phyloP scores from a whole-genome alignment of 352 stramenopile genomes.

The Phytophthora rubi region DNA sequence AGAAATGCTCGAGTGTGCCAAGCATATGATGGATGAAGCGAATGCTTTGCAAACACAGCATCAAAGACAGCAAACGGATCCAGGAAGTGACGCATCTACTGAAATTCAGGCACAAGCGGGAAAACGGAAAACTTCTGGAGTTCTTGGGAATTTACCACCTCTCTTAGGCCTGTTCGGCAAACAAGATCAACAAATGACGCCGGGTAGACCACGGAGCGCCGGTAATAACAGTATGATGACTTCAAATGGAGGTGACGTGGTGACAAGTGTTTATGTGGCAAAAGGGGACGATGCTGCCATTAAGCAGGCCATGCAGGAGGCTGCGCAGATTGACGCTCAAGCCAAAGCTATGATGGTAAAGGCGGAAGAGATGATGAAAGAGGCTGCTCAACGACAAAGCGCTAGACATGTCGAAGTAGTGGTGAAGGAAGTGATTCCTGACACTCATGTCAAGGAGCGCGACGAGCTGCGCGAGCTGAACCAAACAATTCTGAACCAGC shows the following conservation, averaged over 20 bases:
- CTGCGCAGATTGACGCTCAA: slow-evolving; percentile 62
- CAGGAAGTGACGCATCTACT: neutral
- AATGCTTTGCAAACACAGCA: slow-evolving; percentile 42
- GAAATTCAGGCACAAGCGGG: slow-evolving; percentile 1
- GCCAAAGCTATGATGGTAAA: slow-evolving; percentile 81
- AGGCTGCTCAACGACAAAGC: slow-evolving; percentile 51
- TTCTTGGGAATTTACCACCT: slow-evolving; percentile 30
- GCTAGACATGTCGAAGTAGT: slow-evolving; percentile 64
- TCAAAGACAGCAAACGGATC: slow-evolving; percentile 13
- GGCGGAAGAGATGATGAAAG: slow-evolving; percentile 69
- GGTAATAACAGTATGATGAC: neutral
- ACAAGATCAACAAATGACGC: slow-evolving; percentile 16
- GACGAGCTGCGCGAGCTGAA: slow-evolving; percentile 73
- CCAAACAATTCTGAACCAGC: slow-evolving; percentile 68
- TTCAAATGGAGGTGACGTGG: neutral
- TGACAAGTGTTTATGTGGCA: neutral
- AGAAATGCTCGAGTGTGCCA: slow-evolving; percentile 71
- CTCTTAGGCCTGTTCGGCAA: slow-evolving; percentile 34
- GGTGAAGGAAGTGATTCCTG: slow-evolving; percentile 81
- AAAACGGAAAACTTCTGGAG: slow-evolving; percentile 26
- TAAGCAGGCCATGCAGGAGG: slow-evolving; percentile 52
- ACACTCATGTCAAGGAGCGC: slow-evolving; percentile 66
- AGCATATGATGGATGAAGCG: slow-evolving; percentile 82
- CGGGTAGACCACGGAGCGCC: neutral
- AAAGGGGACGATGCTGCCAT: slow-evolving; percentile 48